phyloP scores from a whole-genome alignment of 805 yeast genomes.

The Wickerhamiella musiphila region DNA sequence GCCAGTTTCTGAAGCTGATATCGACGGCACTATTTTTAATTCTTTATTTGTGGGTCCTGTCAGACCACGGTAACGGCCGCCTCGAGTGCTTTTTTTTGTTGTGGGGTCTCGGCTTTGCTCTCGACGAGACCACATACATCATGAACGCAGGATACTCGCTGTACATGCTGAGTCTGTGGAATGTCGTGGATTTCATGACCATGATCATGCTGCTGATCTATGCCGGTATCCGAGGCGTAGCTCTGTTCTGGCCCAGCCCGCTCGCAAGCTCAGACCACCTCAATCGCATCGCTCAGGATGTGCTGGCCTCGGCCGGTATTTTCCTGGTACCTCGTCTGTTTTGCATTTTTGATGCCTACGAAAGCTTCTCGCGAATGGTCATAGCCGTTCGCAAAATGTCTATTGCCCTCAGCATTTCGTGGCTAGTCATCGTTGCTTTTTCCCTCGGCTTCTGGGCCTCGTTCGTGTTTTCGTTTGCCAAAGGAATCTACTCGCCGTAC shows the following conservation, averaged over 20 bases:
- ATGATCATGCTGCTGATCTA: no score
- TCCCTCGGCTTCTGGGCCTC: constrained; percentile 40
- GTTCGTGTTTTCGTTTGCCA: constrained; percentile 31
- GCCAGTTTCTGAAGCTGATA: constrained; percentile 20
- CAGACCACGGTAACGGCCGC: constrained; percentile 1
- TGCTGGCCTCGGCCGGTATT: constrained; percentile 27
- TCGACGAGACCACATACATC: constrained; percentile 30
- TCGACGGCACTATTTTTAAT: constrained; percentile 19
- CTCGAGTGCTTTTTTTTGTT: constrained; percentile 28
- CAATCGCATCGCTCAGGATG: constrained; percentile 14
- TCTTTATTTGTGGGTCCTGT: constrained; percentile 18
- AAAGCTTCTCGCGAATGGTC: constrained; percentile 34
- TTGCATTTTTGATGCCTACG: constrained; percentile 33
- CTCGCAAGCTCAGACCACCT: not conserved
- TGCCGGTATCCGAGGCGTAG: constrained; percentile 13
- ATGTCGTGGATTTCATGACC: constrained; percentile 30
- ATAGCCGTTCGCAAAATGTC: constrained; percentile 34
- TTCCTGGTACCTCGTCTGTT: constrained; percentile 33
- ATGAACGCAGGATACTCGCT: constrained; percentile 29
- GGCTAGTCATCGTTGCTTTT: constrained; percentile 31
- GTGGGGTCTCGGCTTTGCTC: constrained; percentile 29
- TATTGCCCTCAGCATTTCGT: constrained; percentile 32
- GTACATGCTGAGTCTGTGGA: constrained; percentile 35
- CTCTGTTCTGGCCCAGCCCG: no score
- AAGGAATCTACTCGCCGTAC: constrained; percentile 25